Percentiles rank a stretch among this genome's conserved stretches.
These are phyloP conservation scores for Xylaria sp. DNA, from an alignment of 2,329 filamentous ascomycete genomes.

Conservation along the genomic window DNA sequence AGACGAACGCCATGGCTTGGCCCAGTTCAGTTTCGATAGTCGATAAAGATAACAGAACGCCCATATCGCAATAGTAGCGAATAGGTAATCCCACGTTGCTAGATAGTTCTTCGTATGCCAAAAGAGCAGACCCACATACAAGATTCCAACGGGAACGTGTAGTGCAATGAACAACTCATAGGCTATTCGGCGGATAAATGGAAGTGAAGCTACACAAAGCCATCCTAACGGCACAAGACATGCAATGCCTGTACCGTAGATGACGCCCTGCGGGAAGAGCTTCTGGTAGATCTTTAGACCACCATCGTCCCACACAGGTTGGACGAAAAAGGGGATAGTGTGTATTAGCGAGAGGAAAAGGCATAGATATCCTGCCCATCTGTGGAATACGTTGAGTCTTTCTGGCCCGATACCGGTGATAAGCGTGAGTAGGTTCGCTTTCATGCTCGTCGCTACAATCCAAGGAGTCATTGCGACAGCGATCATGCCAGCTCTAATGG, in stretches of 20 bases:
- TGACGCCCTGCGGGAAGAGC: constrained; percentile 74
- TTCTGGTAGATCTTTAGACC: constrained; percentile 76
- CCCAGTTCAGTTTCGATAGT: constrained; percentile 90
- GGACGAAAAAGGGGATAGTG: constrained; percentile 88
- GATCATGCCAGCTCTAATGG: constrained; percentile 90
- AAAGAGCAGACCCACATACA: constrained; percentile 87
- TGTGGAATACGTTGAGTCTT: constrained; percentile 89
- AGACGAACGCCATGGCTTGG: constrained; percentile 79
- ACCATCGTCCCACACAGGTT: constrained; percentile 84
- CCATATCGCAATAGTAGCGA: constrained; percentile 83
- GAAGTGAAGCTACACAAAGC: constrained; percentile 86
- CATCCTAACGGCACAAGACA: constrained; percentile 83
- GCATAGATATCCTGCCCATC: constrained; percentile 90
- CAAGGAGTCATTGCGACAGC: constrained; percentile 91
- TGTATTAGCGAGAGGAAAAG: constrained; percentile 86
- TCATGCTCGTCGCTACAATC: constrained; percentile 91
- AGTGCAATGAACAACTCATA: constrained; percentile 89
- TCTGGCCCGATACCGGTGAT: constrained; percentile 93
- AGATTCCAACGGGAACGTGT: constrained; percentile 82
- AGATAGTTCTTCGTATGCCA: constrained; percentile 97
- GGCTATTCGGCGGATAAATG: constrained; percentile 77
- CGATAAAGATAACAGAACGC: constrained; percentile 77
- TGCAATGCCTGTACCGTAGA: constrained; percentile 88
- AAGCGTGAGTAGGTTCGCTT: constrained; percentile 85
- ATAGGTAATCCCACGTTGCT: constrained; percentile 90